A percentile compares a stretch with the other conserved stretches of the same genome.
Evolutionary conservation across 2,329 filamentous ascomycete species (phyloP).

Genomic region (Didymella exigua): DNA sequence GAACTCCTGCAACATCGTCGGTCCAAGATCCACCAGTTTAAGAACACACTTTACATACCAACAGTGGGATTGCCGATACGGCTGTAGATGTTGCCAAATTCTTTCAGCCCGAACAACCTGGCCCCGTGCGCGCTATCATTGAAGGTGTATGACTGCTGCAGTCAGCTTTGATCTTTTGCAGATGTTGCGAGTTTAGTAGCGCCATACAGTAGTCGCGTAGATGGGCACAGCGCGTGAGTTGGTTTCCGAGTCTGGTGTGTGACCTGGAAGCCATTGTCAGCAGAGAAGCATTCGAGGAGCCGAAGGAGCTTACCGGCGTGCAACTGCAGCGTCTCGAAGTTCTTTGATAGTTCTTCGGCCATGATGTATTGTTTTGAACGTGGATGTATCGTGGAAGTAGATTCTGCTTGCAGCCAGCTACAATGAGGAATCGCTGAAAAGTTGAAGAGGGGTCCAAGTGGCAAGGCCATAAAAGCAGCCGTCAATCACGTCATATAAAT

Average conservation of each 20-base stretch:
- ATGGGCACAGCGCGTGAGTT: slow-evolving; percentile 93
- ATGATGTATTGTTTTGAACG: slow-evolving; percentile 17
- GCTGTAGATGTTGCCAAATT: slow-evolving; percentile 97
- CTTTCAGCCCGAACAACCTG: slow-evolving; percentile 93
- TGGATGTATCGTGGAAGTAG: not conserved
- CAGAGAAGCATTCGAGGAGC: not conserved
- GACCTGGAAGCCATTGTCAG: slow-evolving; percentile 57
- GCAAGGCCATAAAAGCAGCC: slow-evolving; percentile 24
- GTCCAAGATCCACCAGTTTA: slow-evolving; percentile 68
- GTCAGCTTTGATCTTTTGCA: slow-evolving; percentile 16
- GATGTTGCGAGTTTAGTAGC: rapidly evolving
- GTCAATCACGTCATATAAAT: slow-evolving; percentile 36
- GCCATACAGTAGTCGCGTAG: slow-evolving; percentile 81
- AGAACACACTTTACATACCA: not conserved
- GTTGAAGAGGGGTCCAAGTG: slow-evolving; percentile 22
- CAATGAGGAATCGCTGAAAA: slow-evolving; percentile 13
- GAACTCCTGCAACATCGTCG: slow-evolving; percentile 67
- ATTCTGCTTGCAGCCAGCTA: not conserved
- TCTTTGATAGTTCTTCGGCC: slow-evolving; percentile 50
- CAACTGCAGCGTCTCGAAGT: slow-evolving; percentile 59
- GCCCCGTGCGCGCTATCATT: slow-evolving; percentile 96
- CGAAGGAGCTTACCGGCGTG: slow-evolving; percentile 51
- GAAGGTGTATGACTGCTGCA: slow-evolving; percentile 78
- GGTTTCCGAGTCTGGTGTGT: slow-evolving; percentile 78
- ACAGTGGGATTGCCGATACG: slow-evolving; percentile 83